Conservation (phyloP, 2,329 filamentous ascomycete species). For the Chrysosphaeria jannelii region DNA sequence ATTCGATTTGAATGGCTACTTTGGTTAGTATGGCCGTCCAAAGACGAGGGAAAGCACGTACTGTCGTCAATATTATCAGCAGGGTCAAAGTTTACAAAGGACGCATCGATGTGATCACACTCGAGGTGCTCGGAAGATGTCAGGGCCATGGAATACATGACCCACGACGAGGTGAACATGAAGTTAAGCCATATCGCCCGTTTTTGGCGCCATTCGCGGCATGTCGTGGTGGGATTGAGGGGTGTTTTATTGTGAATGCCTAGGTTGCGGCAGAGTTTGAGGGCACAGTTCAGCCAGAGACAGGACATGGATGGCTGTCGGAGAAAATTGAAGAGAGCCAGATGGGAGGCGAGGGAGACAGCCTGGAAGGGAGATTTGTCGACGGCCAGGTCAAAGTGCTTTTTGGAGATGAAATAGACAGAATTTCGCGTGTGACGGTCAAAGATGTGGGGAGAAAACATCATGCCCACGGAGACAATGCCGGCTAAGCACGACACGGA, state of each 20-base stretch:
- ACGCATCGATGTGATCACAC: too few species aligned
- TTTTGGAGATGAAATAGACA: conserved; percentile 7
- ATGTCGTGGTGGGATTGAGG: too few species aligned
- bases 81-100: too few species aligned
- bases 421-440: conserved; percentile 2
- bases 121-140: too few species aligned
- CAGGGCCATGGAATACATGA: too few species aligned
- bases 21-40: too few species aligned
- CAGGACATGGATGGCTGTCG: conserved; percentile 7
- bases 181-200: background rate
- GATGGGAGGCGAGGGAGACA: conserved; percentile 7
- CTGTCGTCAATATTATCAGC: too few species aligned
- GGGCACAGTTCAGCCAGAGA: conserved; percentile 7
- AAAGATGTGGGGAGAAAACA: conserved; percentile 5
- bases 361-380: conserved; percentile 7
- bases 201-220: background rate
- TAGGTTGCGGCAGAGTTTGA: conserved; percentile 6
- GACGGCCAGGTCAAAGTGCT: conserved; percentile 6
- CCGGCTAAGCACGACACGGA: conserved; percentile 7
- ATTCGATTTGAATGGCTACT: too few species aligned
- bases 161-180: conserved; percentile 6
- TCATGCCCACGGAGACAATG: conserved; percentile 7
- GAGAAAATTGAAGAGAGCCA: conserved; percentile 9
- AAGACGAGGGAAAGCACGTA: too few species aligned
- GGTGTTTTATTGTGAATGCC: too few species aligned